phyloP scores from a whole-genome alignment of 1,284 basidiomycete genomes.

The Dichomitus squalens region DNA sequence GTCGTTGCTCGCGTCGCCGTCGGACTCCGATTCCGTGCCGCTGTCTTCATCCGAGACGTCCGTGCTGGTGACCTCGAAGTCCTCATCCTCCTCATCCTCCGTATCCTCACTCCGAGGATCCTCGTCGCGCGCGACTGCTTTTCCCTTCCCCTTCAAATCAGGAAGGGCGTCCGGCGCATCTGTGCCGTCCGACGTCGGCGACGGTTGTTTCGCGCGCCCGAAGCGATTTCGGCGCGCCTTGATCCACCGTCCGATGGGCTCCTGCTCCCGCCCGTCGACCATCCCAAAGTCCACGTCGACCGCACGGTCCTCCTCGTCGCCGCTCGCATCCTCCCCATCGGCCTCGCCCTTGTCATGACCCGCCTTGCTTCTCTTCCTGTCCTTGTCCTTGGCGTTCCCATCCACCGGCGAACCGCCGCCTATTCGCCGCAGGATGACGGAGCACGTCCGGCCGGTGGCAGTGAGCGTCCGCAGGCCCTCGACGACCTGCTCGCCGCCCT shows the following conservation, averaged over 20 bases:
- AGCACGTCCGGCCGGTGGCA: constrained; percentile 68
- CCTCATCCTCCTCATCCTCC: constrained; percentile 56
- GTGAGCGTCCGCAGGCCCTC: constrained; percentile 64
- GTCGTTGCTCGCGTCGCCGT: constrained; percentile 25
- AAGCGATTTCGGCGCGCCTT: constrained; percentile 57
- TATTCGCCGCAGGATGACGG: constrained; percentile 57
- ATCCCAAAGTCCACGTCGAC: constrained; percentile 69
- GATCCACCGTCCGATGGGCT: constrained; percentile 66
- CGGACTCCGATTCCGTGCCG: constrained; percentile 27
- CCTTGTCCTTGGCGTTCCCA: constrained; percentile 35
- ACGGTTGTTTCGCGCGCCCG: constrained; percentile 39
- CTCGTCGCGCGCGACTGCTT: constrained; percentile 33
- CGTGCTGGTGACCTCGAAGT: constrained; percentile 40
- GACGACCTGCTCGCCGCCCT: constrained; percentile 26
- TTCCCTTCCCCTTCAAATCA: constrained; percentile 21
- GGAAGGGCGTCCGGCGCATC: constrained; percentile 10
- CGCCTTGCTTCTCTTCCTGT: constrained; percentile 30
- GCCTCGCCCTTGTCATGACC: constrained; percentile 4
- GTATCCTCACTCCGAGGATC: constrained; percentile 40
- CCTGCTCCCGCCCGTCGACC: constrained; percentile 70
- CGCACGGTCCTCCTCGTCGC: constrained; percentile 40
- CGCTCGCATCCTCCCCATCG: constrained; percentile 32
- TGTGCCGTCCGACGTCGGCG: constrained; percentile 5
- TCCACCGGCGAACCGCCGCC: constrained; percentile 18
- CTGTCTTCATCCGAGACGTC: constrained; percentile 34